Percentiles rank a stretch among this genome's conserved stretches.
These are phyloP conservation scores for Pichia eremophila DNA, from an alignment of 805 yeast species.

Conservation along the genomic window DNA sequence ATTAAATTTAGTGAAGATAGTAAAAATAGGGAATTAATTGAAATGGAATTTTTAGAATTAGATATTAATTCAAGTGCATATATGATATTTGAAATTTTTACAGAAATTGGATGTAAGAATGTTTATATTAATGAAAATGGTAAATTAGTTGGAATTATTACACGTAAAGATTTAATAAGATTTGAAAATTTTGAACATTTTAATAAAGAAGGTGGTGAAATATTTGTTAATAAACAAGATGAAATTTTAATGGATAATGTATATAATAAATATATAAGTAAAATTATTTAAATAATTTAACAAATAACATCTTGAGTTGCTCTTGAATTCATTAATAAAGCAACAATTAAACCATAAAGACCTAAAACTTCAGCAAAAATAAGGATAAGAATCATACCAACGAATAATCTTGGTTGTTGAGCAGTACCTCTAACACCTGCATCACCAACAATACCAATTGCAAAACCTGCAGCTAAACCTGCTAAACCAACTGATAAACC, in stretches of 20 bases:
- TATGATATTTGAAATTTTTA: constrained; percentile 56
- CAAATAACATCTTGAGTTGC: constrained; percentile 88
- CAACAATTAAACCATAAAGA: constrained; percentile 94
- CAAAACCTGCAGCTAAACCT: constrained; percentile 97
- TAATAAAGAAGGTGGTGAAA: constrained; percentile 17
- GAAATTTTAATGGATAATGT: constrained; percentile 10
- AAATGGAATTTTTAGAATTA: constrained; percentile 55
- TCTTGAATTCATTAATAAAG: constrained; percentile 93
- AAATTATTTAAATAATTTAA: constrained; percentile 28
- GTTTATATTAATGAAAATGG: constrained; percentile 61
- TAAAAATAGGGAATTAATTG: constrained; percentile 26
- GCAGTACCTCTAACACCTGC: constrained; percentile 99
- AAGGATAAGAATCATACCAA: constrained; percentile 95
- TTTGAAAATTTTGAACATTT: constrained; percentile 37
- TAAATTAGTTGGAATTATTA: constrained; percentile 59
- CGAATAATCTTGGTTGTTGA: constrained; percentile 96
- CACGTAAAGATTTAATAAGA: constrained; percentile 73
- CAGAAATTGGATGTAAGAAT: constrained; percentile 70
- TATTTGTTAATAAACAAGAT: constrained; percentile 17
- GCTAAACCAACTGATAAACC: constrained; percentile 96
- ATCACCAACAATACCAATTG: constrained; percentile 99
- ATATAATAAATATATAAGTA: not conserved
- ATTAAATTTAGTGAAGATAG: constrained; percentile 13
- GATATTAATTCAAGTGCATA: constrained; percentile 47
- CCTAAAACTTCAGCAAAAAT: constrained; percentile 99